Conservation (phyloP, 2,329 filamentous ascomycete species). For the Macrophomina phaseolina region DNA sequence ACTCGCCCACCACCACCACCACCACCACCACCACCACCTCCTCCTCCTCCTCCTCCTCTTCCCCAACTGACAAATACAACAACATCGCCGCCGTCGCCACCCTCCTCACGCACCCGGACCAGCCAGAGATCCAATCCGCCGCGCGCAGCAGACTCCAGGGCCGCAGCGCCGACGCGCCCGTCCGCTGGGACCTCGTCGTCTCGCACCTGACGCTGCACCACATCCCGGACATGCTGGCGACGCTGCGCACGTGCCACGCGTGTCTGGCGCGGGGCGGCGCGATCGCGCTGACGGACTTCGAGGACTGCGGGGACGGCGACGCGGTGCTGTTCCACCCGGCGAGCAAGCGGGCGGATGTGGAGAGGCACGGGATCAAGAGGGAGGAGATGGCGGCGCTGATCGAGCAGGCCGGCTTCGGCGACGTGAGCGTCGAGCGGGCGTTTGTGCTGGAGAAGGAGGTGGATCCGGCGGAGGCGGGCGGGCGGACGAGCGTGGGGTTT, state of each 20-base stretch:
- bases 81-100: slow-evolving; percentile 48
- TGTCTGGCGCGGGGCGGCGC: slow-evolving; percentile 56
- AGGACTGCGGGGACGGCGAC: slow-evolving; percentile 55
- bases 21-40: too few relatives aligned
- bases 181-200: slow-evolving; percentile 57
- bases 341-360: slow-evolving; percentile 59
- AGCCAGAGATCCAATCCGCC: not conserved
- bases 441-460: slow-evolving; percentile 59
- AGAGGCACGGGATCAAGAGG: slow-evolving; percentile 58
- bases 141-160: not conserved
- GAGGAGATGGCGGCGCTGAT: slow-evolving; percentile 52
- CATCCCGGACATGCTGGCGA: slow-evolving; percentile 51
- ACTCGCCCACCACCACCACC: too few relatives aligned
- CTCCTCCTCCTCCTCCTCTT: too few relatives aligned
- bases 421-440: slow-evolving; percentile 55
- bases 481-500: slow-evolving; percentile 50
- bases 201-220: slow-evolving; percentile 64
- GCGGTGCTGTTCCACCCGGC: slow-evolving; percentile 60
- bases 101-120: slow-evolving; percentile 53
- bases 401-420: slow-evolving; percentile 54
- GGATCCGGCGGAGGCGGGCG: slow-evolving; percentile 44
- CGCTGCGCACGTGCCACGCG: slow-evolving; percentile 55
- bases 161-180: too few relatives aligned
- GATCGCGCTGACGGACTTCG: slow-evolving; percentile 63
- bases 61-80: too few relatives aligned